Evolutionary conservation across 371 early-diverging fungal species (phyloP).

Genomic region (Rhizopus microsporus): DNA sequence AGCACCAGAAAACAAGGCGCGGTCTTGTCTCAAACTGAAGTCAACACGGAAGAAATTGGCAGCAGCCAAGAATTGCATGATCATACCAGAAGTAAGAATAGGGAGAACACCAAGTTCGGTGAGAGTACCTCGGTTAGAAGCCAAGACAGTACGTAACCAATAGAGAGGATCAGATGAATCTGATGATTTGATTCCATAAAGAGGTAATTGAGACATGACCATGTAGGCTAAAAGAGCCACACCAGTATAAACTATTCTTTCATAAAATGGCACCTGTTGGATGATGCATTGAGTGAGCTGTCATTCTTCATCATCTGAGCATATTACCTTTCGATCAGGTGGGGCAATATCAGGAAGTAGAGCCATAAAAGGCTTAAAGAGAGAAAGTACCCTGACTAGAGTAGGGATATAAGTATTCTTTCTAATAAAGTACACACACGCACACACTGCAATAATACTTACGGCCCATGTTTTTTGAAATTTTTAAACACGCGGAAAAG

Average conservation of each 20-base stretch:
- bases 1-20: conserved; percentile 97
- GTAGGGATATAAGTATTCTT: neutral
- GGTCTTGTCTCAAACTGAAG: conserved; percentile 97
- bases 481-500: conserved; percentile 11
- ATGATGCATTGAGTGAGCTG: no score
- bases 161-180: conserved; percentile 98
- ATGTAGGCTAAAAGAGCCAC: conserved; percentile 98
- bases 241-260: conserved; percentile 99
- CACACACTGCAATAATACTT: conserved; percentile 6
- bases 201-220: conserved; percentile 99
- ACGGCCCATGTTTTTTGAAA: conserved; percentile 23
- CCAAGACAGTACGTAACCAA: conserved; percentile 99
- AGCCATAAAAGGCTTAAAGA: conserved; percentile 98
- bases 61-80: conserved; percentile 98
- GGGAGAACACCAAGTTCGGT: conserved; percentile 99
- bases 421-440: no score
- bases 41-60: conserved; percentile 98
- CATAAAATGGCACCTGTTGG: conserved; percentile 89
- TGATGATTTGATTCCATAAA: conserved; percentile 99
- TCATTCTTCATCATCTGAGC: conserved; percentile 6
- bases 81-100: conserved; percentile 99
- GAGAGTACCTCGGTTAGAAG: conserved; percentile 99
- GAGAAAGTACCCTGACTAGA: conserved; percentile 91
- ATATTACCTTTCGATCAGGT: conserved; percentile 91
- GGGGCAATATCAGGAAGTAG: conserved; percentile 97